Percentiles rank a stretch among this genome's conserved stretches.
phyloP scores from a whole-genome alignment of 257 asterid species.

The Prunella vulgaris region DNA sequence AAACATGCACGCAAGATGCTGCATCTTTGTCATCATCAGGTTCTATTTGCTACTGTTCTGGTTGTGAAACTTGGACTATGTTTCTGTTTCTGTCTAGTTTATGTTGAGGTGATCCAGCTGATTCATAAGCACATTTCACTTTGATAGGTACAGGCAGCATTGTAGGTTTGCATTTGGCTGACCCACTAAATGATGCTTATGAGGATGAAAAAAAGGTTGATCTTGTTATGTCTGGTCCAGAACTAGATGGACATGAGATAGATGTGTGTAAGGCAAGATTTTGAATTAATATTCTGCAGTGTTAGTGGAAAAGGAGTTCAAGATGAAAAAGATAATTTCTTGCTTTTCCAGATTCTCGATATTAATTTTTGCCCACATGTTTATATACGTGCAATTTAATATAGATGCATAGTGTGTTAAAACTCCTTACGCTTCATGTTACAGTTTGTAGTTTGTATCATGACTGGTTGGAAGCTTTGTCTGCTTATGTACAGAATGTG shows the following conservation, averaged over 20 bases:
- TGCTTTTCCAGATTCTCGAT: not conserved
- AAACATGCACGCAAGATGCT: conserved; percentile 33
- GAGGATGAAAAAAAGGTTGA: conserved; percentile 34
- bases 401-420: not conserved
- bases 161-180: conserved; percentile 26
- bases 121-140: conserved; percentile 1
- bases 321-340: not conserved
- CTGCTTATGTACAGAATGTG: not conserved
- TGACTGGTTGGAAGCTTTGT: not conserved
- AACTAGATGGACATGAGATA: conserved; percentile 33
- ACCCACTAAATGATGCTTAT: conserved; percentile 24
- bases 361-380: not conserved
- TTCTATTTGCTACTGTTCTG: conserved; percentile 30
- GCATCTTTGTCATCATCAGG: conserved; percentile 48
- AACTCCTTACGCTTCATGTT: not conserved
- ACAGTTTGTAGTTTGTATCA: not conserved
- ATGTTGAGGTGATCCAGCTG: conserved; percentile 17
- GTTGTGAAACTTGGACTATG: conserved; percentile 14
- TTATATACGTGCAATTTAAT: not conserved
- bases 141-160: conserved; percentile 34
- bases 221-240: conserved; percentile 22
- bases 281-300: conserved; percentile 10
- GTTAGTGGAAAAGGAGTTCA: conserved; percentile 9
- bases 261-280: conserved; percentile 47
- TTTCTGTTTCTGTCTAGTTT: not conserved